Base-by-base conservation (phyloP, 2,329 filamentous ascomycete genomes). In the Capronia coronata region DNA sequence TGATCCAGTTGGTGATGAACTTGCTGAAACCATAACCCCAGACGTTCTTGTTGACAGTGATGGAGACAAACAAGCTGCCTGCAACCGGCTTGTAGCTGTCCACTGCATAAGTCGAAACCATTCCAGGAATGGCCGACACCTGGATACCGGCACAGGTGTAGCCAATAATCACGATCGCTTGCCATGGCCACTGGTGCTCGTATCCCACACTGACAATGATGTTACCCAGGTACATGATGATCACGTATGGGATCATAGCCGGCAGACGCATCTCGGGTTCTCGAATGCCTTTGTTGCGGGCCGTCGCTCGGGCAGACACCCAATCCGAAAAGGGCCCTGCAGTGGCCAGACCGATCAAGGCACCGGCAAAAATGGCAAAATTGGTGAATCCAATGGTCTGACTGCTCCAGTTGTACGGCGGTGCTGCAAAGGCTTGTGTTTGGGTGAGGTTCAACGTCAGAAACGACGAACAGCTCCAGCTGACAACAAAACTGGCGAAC, bases 61-160 rank as follows among this genome's bases (percentile, higher is more conserved):
- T 75, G 6, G 74, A 69, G 0, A 82, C 78, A 61, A 83, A 79
- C 41, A 83, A 66, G 2, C 71, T 73, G 2, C 79, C 79, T 0
- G 79, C 73, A 2, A 82, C 75, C 0, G 79, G 77, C 65, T 83
- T 83, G 64, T 84, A 83, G 48, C 72, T 76, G 62, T 84, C 80
- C 13, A 83, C 74, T 0, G 78, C 77, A 59, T 83, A 83, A 69
- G 66, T 68, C 27, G 70, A 76, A 3, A 69, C 72, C 49, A 84
- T 83, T 10, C 74, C 73, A 0, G 80, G 80, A 10, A 84, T 64
- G 0, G 78, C 78, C 2, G 78, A 74, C 13, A 82, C 78, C 60
- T 81, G 76, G 37, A 82, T 77, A 1, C 63, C 78, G 0, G 75
- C 73, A 50, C 70, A 75, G 4, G 74, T 73, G 32, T 75, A 82